Base-by-base conservation (phyloP, 164 flowering plant species). In the Kingdonia uniflora region DNA sequence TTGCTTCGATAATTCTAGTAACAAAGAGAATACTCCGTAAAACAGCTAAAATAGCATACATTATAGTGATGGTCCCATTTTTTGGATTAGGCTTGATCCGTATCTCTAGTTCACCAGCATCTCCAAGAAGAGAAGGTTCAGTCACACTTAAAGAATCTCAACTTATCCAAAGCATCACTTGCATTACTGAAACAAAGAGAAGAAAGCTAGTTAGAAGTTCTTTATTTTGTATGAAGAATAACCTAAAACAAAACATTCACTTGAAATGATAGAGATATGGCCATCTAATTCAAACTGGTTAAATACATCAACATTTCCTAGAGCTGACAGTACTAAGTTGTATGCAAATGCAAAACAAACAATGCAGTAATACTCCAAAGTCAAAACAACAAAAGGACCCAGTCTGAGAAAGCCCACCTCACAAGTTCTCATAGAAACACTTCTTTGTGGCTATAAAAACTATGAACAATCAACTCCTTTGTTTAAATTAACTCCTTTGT, bases 391-490 rank as follows among this genome's bases (percentile, higher is more conserved):
- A 23, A 4, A 41, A 20, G n/a, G 11, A 13, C 33, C 5, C 14
- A 13, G 33, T 17, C 23, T 45, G 12, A 16, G 22, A 45, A 39
- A 24, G 50, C 65, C 62, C 50, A 88, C 99, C 99, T 92, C 55
- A 88, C 97, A 51, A 88, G 95, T 75, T 92, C 99, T 48, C 99
- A 62, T 29, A 92, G 83, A 70, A 92, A 91, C 45, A 89, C 87
- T 66, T 92, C 99, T 72, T 92, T 92, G 79, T 92, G 95, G 65
- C 99, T 92, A 63, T 92, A 92, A 44, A 92, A 52, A 70, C 99
- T 92, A 51, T 92, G 97, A 63, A 92, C 99, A 24, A 92, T 92
- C 80, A 92, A 86, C 65, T 92, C 97, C 89, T n/a, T n/a, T n/a
- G n/a, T n/a, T n/a, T n/a, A n/a, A n/a, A n/a, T n/a, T n/a, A n/a